Evolutionary conservation across 2,329 filamentous ascomycete genomes (phyloP).

Genomic region (Purpureocillium takamizusanense): DNA sequence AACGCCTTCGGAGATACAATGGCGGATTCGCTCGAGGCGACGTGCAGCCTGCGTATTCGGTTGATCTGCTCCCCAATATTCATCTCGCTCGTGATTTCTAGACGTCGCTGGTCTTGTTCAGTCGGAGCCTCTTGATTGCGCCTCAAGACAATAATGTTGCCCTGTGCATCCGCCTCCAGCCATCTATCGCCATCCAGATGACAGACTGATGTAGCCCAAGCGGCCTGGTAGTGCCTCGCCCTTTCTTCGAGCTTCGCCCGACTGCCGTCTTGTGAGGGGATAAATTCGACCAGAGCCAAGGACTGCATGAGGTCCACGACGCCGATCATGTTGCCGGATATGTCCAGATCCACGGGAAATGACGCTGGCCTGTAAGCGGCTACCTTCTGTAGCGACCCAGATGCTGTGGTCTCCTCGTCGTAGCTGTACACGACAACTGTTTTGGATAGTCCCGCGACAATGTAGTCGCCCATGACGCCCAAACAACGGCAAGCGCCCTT

Average conservation of each 20-base stretch:
- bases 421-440: conserved; percentile 59
- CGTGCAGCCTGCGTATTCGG: conserved; percentile 65
- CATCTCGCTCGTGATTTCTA: conserved; percentile 73
- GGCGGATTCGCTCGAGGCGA: conserved; percentile 54
- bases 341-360: conserved; percentile 70
- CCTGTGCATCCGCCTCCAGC: conserved; percentile 77
- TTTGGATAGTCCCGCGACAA: conserved; percentile 85
- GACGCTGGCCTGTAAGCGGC: conserved; percentile 76
- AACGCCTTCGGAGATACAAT: conserved; percentile 76
- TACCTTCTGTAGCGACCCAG: conserved; percentile 55
- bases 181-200: conserved; percentile 66
- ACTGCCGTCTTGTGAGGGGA: conserved; percentile 45
- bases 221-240: conserved; percentile 70
- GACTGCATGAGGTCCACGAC: conserved; percentile 94
- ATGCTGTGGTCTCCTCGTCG: conserved; percentile 43
- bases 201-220: conserved; percentile 73
- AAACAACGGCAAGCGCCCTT: conserved; percentile 77
- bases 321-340: conserved; percentile 67
- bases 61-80: conserved; percentile 92
- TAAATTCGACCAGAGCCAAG: conserved; percentile 67
- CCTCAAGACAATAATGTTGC: conserved; percentile 75
- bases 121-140: conserved; percentile 66
- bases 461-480: conserved; percentile 62
- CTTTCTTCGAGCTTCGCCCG: conserved; percentile 60
- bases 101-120: conserved; percentile 58